A percentile compares a stretch with the other conserved stretches of the same genome.
Conservation (phyloP, 2,329 filamentous ascomycete species). For the Penicillium sp. region DNA sequence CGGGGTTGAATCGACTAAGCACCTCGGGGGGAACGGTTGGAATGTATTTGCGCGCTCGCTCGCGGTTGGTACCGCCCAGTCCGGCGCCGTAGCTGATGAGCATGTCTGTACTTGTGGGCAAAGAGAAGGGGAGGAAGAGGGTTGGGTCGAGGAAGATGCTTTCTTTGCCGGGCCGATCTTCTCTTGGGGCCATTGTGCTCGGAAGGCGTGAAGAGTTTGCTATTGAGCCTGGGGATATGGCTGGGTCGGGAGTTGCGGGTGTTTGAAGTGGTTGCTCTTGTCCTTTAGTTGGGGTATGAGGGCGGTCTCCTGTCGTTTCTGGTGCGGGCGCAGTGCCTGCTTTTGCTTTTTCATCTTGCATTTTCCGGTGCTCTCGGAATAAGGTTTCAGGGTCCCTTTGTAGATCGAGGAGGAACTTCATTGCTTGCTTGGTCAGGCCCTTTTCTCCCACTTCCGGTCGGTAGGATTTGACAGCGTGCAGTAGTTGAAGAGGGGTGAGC, state of each 20-base stretch:
- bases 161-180: slow-evolving; percentile 29
- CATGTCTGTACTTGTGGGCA: slow-evolving; percentile 97
- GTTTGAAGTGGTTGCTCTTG: slow-evolving; percentile 16
- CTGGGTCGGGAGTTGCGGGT: slow-evolving; percentile 19
- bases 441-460: slow-evolving; percentile 94
- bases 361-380: slow-evolving; percentile 34
- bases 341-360: slow-evolving; percentile 28
- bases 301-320: slow-evolving; percentile 22
- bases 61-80: slow-evolving; percentile 86
- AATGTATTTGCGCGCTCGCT: slow-evolving; percentile 91
- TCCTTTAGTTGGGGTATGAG: slow-evolving; percentile 29
- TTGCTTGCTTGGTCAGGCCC: slow-evolving; percentile 78
- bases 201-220: slow-evolving; percentile 24
- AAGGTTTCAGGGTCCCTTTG: slow-evolving; percentile 70
- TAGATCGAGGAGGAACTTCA: slow-evolving; percentile 78
- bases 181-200: slow-evolving; percentile 19
- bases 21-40: slow-evolving; percentile 94
- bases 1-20: slow-evolving; percentile 75
- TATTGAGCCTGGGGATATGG: slow-evolving; percentile 24
- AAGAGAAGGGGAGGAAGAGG: slow-evolving; percentile 88
- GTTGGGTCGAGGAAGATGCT: slow-evolving; percentile 77
- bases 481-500: slow-evolving; percentile 80
- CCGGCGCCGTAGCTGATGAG: slow-evolving; percentile 91
- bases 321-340: slow-evolving; percentile 14
- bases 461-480: slow-evolving; percentile 91